Base-by-base conservation (phyloP, 2,329 filamentous ascomycete species). In the Ploettnerulaceae sp. region DNA sequence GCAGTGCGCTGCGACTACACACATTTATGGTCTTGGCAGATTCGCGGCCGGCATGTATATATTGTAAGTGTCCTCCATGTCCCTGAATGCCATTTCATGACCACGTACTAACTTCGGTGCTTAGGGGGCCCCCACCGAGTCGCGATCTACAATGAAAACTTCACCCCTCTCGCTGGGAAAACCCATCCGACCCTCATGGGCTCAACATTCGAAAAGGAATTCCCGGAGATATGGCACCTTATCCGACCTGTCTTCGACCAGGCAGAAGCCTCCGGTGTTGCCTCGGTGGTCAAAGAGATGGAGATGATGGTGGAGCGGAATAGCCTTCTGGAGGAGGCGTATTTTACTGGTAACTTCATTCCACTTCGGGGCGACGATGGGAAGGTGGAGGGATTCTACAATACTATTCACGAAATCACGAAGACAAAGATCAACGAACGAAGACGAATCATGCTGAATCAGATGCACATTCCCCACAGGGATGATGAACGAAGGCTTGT, bases 291-390 rank as follows among this genome's bases (percentile, higher is more conserved):
- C 1, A 36, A 51, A 17, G 57, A 62, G 39, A 52, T 57, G 33
- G 31, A 55, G 37, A 48, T 61, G 34, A 53, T 55, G 21, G 50
- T 58, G 2, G 55, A 59, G 21, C 51, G 60, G 5, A 49, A 46
- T 21, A 53, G 51, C 1, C 57, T 56, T n/a, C 17, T 52, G 2
- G 56, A 61, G 21, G 59, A 62, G 32, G 48, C 55, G 7, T 59
- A 58, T 31, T 62, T 61, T 33, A 57, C 55, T 8, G 59, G 57
- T 6, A 61, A 52, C 18, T 57, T 61, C 22, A 57, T 47, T n/a
- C 60, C 60, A 6, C 29, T 62, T 4, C 38, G 57, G 25, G 52
- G 51, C 12, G 48, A 55, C 11, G 48, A 47, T 25, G 57, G 60
- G 11, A 44, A 41, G 12, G 41, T 61, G 2, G 53, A 55, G 15